Evolutionary conservation across 306 rosid species (phyloP), one percentile per base, ranked within the genome.

Genomic region (Vigna nakashimae): DNA sequence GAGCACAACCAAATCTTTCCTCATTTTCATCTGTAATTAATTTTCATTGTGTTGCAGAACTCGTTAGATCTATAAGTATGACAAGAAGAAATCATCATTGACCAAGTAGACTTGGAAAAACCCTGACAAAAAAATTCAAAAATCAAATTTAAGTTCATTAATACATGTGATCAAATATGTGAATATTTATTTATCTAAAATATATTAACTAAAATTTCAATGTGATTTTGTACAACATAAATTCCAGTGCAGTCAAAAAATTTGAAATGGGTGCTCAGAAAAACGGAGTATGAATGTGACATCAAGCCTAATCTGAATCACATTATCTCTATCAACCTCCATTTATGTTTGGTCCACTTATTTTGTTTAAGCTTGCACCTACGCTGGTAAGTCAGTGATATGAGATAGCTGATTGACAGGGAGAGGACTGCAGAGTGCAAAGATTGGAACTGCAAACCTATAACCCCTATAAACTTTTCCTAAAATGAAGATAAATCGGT

Each of bases 401-500:
- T 36, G 22, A 24, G 52, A 2, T n/a, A 28, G 18, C 7, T 34
- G 50, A 60, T 26, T 69, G 40, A 28, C 43, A 50, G 18, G 59
- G 15, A 42, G 73, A 67, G 60, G 30, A 68, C 45, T 60, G 40
- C 69, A 60, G 51, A 60, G 64, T 63, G 53, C 74, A 43, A 55
- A 66, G 69, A 66, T 34, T 66, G 68, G 36, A 58, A 34, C 62
- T 46, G 30, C 70, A 67, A 81, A 74, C 53, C 57, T 59, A 14
- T 28, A 59, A 28, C 66, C 43, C 43, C 40, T 58, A 34, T 1
- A 60, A 59, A 59, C 18, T 7, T 75, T 30, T 69, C 49, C 68
- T 17, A 2, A 57, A 62, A 50, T 49, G 49, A 50, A 81, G 71
- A 67, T 17, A 49, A 49, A 16, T 30, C 15, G 0, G 63, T 52